Conservation (phyloP, 2,329 filamentous ascomycete species). For the Knoxdaviesia proteae region DNA sequence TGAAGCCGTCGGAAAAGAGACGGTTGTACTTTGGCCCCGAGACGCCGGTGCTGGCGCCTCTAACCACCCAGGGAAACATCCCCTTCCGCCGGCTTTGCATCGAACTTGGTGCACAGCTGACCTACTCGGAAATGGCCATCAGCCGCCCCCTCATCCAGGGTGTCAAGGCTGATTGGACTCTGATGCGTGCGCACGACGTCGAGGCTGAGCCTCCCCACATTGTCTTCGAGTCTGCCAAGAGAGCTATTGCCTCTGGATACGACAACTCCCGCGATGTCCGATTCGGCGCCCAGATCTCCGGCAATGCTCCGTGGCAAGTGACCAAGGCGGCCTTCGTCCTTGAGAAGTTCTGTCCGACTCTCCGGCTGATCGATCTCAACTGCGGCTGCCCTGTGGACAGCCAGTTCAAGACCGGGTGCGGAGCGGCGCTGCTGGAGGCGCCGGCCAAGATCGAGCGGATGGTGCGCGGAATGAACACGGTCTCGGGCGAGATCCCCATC, state of each 20-base stretch:
- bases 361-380: constrained; percentile 86
- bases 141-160: constrained; percentile 76
- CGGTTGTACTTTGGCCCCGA: constrained; percentile 84
- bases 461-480: constrained; percentile 83
- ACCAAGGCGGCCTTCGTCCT: constrained; percentile 75
- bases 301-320: constrained; percentile 77
- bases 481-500: constrained; percentile 78
- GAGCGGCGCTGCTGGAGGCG: constrained; percentile 78
- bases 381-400: constrained; percentile 95
- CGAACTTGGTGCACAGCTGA: constrained; percentile 74
- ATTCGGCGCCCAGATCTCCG: constrained; percentile 84
- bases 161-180: constrained; percentile 78
- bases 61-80: constrained; percentile 92
- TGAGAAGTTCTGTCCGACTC: constrained; percentile 53
- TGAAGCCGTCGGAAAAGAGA: constrained; percentile 83
- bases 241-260: constrained; percentile 28
- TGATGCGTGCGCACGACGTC: constrained; percentile 78
- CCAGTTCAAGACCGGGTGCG: constrained; percentile 70
- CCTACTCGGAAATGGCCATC: constrained; percentile 98
- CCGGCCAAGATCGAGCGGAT: constrained; percentile 84
- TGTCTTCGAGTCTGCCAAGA: constrained; percentile 28
- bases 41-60: constrained; percentile 78
- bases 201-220: constrained; percentile 48
- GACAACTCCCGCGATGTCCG: constrained; percentile 65
- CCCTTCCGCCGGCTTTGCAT: constrained; percentile 83